Base-by-base conservation (phyloP, 2,329 filamentous ascomycete genomes). In the Diatrype stigma region DNA sequence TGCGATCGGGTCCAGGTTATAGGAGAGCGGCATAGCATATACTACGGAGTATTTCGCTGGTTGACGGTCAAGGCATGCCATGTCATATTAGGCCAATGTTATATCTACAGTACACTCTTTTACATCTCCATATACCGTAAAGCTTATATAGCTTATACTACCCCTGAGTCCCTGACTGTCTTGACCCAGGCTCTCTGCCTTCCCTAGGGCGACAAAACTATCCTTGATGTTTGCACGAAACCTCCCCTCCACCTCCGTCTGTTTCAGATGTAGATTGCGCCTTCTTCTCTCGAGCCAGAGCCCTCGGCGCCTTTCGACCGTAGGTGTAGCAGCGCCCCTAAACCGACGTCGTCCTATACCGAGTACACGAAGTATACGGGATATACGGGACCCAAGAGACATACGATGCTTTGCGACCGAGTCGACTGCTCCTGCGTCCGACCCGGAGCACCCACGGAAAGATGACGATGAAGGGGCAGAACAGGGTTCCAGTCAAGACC, bases 211-310 rank as follows among this genome's bases (percentile, higher is more conserved):
- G 30, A 19, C 26, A 38, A 44, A n/a, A 35, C 16, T 21, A 45
- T 28, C 49, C 54, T 59, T 60, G 50, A 73, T 73, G 71, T 64
- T 73, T 55, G 49, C 67, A 47, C 59, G 63, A 54, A 61, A 60
- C 46, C 54, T 66, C 38, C 50, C 62, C 28, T 54, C 64, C 52
- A 61, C 68, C 60, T 65, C 68, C 52, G 63, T 73, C 55, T 73
- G 71, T 62, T 58, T 73, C 47, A 60, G 67, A 63, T 73, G 71
- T 56, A 70, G 61, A 45, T 59, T 72, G 35, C 67, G 62, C 55
- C 63, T 70, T 49, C 62, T 67, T 42, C 55, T 44, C 40, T 28
- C 22, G 8, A 26, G 57, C 26, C 58, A 58, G 50, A 55, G 48
- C 40, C 42, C 52, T 44, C 55, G 53, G 30, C 57, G 49, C 8